phyloP scores from a whole-genome alignment of 2,329 filamentous ascomycete species.

The Stachybotrys echinatus region DNA sequence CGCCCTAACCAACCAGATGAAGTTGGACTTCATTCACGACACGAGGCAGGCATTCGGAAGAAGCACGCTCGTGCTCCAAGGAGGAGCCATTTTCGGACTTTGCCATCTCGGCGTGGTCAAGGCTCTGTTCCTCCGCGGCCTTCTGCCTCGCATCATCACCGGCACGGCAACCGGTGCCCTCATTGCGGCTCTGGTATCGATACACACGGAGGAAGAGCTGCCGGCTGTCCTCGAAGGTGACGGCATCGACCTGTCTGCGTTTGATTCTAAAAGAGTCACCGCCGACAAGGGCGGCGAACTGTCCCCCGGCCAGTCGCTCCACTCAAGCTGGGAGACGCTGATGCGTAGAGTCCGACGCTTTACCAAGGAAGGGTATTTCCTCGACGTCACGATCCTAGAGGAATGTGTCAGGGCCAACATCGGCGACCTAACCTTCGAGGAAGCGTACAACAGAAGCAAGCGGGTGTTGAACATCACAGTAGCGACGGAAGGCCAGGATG shows the following conservation, averaged over 20 bases:
- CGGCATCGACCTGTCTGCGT: constrained; percentile 77
- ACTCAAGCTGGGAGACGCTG: constrained; percentile 52
- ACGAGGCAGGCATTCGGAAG: constrained; percentile 84
- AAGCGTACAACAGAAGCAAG: constrained; percentile 82
- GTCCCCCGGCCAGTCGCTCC: constrained; percentile 30
- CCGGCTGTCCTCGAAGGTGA: constrained; percentile 71
- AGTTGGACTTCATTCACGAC: constrained; percentile 81
- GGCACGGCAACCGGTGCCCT: constrained; percentile 87
- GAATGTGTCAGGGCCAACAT: constrained; percentile 81
- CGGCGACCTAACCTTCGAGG: constrained; percentile 86
- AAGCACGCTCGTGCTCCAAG: constrained; percentile 80
- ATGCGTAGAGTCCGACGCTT: constrained; percentile 64
- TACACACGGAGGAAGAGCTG: constrained; percentile 82
- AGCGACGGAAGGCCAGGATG: constrained; percentile 66
- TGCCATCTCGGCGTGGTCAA: constrained; percentile 90
- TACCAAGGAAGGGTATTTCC: constrained; percentile 71
- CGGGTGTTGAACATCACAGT: constrained; percentile 89
- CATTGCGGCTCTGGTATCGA: constrained; percentile 81
- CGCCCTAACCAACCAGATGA: constrained; percentile 64
- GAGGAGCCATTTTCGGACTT: constrained; percentile 84
- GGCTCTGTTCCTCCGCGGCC: constrained; percentile 71
- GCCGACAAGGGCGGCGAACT: constrained; percentile 21
- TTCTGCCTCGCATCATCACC: constrained; percentile 85
- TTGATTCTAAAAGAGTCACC: constrained; percentile 39
- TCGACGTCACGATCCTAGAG: constrained; percentile 77